Evolutionary conservation across 202 grass and related monocot species (phyloP), one percentile per base, ranked within the genome.

Genomic region (Saccharum hybrid): DNA sequence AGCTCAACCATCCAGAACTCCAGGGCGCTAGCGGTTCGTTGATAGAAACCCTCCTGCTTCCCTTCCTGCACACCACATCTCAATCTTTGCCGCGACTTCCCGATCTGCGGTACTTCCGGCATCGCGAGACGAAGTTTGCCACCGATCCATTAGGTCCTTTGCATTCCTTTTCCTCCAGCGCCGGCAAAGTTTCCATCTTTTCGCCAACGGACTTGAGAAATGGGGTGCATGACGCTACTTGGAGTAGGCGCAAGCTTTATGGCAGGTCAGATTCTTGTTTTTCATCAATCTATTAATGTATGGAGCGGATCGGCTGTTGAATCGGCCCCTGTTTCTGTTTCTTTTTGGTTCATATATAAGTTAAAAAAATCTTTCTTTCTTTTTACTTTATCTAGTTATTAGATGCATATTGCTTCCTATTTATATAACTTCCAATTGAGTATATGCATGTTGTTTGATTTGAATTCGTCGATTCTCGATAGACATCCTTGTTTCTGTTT

Each of bases 41-140:
- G 71, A 71, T 84, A 82, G 72, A 68, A 49, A 18, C 14, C 31
- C 19, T 75, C 43, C 84, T 18, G 14, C 82, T 76, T 70, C 63
- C 51, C 59, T 21, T 69, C 51, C 48, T 37, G 49, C 80, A 64
- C 51, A 57, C 74, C 84, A 75, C 63, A 81, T 79, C 84, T 39
- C 76, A 84, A 81, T 77, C 88, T 87, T 71, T 72, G 70, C 69
- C 66, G 26, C 26, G 46, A 48, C 71, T 45, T 77, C 70, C 57
- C 81, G 84, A 90, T 90, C 88, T 22, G 81, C 30, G 45, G 76
- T 90, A 75, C 76, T 81, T 87, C 70, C 77, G 81, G 75, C 75
- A 84, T 72, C 84, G n/a, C 37, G 16, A 51, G 16, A 81, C 11
- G 8, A 41, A 66, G 19, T 75, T 59, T 66, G 9, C 9, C 71